These are phyloP conservation scores for Populus euphratica DNA, from an alignment of 345 rosid species.

Conservation along the genomic window DNA sequence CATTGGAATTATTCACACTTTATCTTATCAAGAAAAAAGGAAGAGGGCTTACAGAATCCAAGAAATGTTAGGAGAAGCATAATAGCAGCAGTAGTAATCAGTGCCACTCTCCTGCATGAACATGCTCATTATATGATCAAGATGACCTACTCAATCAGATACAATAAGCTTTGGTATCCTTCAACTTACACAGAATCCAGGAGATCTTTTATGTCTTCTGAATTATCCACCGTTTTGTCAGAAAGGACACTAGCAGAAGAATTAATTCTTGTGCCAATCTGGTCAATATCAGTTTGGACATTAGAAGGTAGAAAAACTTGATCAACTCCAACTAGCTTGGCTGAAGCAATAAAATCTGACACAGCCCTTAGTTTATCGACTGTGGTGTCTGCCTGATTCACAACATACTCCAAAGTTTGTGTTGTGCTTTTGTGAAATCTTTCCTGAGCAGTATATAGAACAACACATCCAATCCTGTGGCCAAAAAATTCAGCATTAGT, in stretches of 20 bases:
- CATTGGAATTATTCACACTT: neutral
- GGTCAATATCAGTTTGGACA: conserved; percentile 87
- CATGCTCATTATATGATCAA: neutral
- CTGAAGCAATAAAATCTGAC: conserved; percentile 62
- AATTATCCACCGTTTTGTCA: conserved; percentile 48
- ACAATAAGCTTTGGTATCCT: neutral
- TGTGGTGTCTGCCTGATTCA: conserved; percentile 63
- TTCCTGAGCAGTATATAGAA: conserved; percentile 72
- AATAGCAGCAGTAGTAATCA: conserved; percentile 58
- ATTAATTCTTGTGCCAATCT: conserved; percentile 51
- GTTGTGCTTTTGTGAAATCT: conserved; percentile 65
- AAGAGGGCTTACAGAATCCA: conserved; percentile 65
- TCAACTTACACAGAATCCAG: conserved; percentile 65
- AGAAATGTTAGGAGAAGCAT: conserved; percentile 77
- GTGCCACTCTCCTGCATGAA: conserved; percentile 61
- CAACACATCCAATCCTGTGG: conserved; percentile 74
- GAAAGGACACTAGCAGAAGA: conserved; percentile 56
- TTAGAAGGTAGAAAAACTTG: conserved; percentile 64
- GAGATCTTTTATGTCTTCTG: conserved; percentile 54
- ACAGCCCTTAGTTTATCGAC: conserved; percentile 56
- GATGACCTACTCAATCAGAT: neutral
- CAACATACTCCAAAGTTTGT: conserved; percentile 66
- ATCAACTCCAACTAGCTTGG: conserved; percentile 66
- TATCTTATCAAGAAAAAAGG: neutral
- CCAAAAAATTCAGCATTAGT: conserved; percentile 11